phyloP scores from a whole-genome alignment of 352 stramenopile species.

The Pythium utonaiense region DNA sequence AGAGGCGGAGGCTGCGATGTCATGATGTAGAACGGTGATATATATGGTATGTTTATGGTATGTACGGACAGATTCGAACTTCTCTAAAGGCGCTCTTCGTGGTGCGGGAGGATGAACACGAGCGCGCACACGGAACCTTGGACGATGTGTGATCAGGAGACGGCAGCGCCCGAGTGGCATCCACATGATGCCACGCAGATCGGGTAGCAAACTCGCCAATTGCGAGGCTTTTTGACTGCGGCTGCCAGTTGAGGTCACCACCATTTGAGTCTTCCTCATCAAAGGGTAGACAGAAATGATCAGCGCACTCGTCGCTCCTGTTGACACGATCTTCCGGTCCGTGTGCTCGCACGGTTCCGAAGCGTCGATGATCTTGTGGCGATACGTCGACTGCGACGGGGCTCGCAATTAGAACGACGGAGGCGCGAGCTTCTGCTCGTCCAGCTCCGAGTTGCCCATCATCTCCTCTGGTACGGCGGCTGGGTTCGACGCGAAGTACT shows the following conservation, averaged over 20 bases:
- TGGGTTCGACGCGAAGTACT: conserved; percentile 73
- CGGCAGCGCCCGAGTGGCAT: conserved; percentile 28
- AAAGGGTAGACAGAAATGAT: neutral
- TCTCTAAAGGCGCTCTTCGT: neutral
- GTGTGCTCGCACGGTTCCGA: conserved; percentile 2
- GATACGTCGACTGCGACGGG: neutral
- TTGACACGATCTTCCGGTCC: conserved; percentile 17
- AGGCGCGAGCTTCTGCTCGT: conserved; percentile 84
- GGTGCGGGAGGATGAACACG: neutral
- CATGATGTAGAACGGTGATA: neutral
- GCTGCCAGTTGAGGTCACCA: conserved; percentile 10
- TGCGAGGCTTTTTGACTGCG: conserved; percentile 30
- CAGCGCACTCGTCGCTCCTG: conserved; percentile 5
- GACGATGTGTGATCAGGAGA: conserved; percentile 5
- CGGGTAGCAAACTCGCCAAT: conserved; percentile 32
- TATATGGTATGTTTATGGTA: conserved; percentile 1
- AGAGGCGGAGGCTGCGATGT: neutral
- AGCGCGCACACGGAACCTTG: neutral
- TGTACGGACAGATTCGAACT: neutral
- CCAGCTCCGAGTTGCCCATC: conserved; percentile 50
- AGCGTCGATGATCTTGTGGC: conserved; percentile 2
- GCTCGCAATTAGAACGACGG: conserved; percentile 63
- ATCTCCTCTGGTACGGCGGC: conserved; percentile 43
- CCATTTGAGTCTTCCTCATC: neutral
- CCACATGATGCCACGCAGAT: conserved; percentile 24